Evolutionary conservation across 1,284 basidiomycete species (phyloP).

Genomic region (Cystobasidium slooffiae): DNA sequence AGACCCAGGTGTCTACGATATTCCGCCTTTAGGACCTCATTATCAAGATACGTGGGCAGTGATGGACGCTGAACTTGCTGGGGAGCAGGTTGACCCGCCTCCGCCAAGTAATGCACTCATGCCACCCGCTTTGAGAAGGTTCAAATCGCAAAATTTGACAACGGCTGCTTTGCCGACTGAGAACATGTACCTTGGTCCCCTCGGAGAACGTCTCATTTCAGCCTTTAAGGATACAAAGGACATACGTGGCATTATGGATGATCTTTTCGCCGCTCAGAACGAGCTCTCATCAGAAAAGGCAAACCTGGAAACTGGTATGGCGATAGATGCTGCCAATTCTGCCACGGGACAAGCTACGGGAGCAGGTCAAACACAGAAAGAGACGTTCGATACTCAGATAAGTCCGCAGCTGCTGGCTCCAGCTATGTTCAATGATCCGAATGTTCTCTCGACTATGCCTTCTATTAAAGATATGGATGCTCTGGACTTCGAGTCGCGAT

Average conservation of each 20-base stretch:
- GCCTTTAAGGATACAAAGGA: constrained; percentile 42
- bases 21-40: constrained; percentile 85
- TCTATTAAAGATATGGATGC: constrained; percentile 57
- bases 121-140: constrained; percentile 44
- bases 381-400: constrained; percentile 15
- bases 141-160: constrained; percentile 69
- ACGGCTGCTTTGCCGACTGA: constrained; percentile 68
- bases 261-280: not conserved
- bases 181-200: constrained; percentile 70
- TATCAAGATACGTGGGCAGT: constrained; percentile 91
- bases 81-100: constrained; percentile 50
- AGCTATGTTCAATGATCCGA: constrained; percentile 28
- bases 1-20: constrained; percentile 79
- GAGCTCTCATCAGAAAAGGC: not conserved
- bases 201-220: constrained; percentile 67
- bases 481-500: constrained; percentile 62
- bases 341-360: not conserved
- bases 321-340: not conserved
- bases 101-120: constrained; percentile 41
- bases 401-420: constrained; percentile 15
- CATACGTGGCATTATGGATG: constrained; percentile 21
- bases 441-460: not conserved
- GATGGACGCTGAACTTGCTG: constrained; percentile 70
- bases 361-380: not conserved
- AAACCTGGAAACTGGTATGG: not conserved